Conservation (phyloP, 2,329 filamentous ascomycete genomes). For the Grosmannia penicillata region DNA sequence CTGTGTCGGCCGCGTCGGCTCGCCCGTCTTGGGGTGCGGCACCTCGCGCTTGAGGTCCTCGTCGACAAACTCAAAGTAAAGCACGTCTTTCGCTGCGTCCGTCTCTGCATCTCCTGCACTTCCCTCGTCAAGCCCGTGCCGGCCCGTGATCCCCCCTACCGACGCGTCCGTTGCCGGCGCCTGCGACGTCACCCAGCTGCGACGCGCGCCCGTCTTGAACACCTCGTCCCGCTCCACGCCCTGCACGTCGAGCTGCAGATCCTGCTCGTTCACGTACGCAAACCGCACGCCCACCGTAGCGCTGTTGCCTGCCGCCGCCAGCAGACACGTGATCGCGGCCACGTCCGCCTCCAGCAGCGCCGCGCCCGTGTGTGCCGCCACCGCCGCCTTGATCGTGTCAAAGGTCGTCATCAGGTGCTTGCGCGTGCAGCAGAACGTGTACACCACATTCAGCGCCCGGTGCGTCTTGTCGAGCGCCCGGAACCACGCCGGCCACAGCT, state of each 20-base stretch:
- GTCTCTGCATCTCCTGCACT: slow-evolving; percentile 7
- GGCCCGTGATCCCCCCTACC: slow-evolving; percentile 39
- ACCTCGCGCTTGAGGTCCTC: slow-evolving; percentile 78
- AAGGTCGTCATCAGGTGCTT: slow-evolving; percentile 89
- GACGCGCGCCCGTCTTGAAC: slow-evolving; percentile 41
- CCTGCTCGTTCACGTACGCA: slow-evolving; percentile 70
- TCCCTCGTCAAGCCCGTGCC: slow-evolving; percentile 21
- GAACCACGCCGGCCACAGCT: slow-evolving; percentile 61
- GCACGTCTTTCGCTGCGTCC: slow-evolving; percentile 38
- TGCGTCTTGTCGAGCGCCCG: slow-evolving; percentile 61
- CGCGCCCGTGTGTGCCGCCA: slow-evolving; percentile 67
- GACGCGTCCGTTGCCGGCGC: slow-evolving; percentile 38
- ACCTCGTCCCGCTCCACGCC: slow-evolving; percentile 51
- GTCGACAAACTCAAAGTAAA: slow-evolving; percentile 88
- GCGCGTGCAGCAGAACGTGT: slow-evolving; percentile 85
- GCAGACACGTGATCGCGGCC: slow-evolving; percentile 54
- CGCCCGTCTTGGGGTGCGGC: slow-evolving; percentile 54
- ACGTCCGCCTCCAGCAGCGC: slow-evolving; percentile 63
- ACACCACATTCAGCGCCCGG: slow-evolving; percentile 78
- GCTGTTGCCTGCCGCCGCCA: background rate
- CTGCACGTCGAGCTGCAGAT: slow-evolving; percentile 66
- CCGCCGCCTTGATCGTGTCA: slow-evolving; percentile 69
- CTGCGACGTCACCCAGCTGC: slow-evolving; percentile 19
- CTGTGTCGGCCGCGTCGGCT: slow-evolving; percentile 51
- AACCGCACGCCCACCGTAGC: slow-evolving; percentile 53